These are phyloP conservation scores for Daldinia sp. DNA, from an alignment of 2,329 filamentous ascomycete species.

Conservation along the genomic window DNA sequence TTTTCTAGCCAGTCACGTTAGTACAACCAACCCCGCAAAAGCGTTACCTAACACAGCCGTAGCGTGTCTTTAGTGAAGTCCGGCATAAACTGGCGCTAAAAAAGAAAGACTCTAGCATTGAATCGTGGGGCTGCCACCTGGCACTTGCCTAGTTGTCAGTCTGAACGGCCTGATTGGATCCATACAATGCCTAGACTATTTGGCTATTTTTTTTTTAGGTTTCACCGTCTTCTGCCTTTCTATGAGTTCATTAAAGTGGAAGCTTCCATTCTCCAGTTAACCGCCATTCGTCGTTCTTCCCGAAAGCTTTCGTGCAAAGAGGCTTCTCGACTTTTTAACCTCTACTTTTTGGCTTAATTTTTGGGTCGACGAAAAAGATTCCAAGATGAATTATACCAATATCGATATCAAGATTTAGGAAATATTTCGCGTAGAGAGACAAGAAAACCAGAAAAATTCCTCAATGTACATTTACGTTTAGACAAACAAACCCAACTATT, in stretches of 20 bases:
- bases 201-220: too few species aligned
- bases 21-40: background rate
- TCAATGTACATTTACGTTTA: slow-evolving; percentile 4
- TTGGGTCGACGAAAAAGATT: too few species aligned
- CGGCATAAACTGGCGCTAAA: slow-evolving; percentile 8
- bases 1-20: slow-evolving; percentile 3
- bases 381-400: slow-evolving; percentile 8
- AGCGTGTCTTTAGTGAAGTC: slow-evolving; percentile 5
- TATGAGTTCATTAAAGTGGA: slow-evolving; percentile 24
- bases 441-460: background rate
- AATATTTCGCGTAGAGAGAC: background rate
- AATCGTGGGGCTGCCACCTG: slow-evolving; percentile 11
- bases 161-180: slow-evolving; percentile 18
- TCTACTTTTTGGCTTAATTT: background rate
- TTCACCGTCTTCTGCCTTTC: slow-evolving; percentile 29
- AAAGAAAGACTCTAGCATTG: background rate
- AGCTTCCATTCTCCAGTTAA: slow-evolving; percentile 13
- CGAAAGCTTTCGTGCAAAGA: background rate
- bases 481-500: background rate
- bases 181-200: background rate
- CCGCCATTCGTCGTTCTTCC: background rate
- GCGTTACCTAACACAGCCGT: background rate
- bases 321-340: slow-evolving; percentile 2
- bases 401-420: slow-evolving; percentile 1
- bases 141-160: slow-evolving; percentile 15